Evolutionary conservation across 805 yeast species (phyloP), one percentile per base, ranked within the genome.

Genomic region (Saturnispora saitoi): DNA sequence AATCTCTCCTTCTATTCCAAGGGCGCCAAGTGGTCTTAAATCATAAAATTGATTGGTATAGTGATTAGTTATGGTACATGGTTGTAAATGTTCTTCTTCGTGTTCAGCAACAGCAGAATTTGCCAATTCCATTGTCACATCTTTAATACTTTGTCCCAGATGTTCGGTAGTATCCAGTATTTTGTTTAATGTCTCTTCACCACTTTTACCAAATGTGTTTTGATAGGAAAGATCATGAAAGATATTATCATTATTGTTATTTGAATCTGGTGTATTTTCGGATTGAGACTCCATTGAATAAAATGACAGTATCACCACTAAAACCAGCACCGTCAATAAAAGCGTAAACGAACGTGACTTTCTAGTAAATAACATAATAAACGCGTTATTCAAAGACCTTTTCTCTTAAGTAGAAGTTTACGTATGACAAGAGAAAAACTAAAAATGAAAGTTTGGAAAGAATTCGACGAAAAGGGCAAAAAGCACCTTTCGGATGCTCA

Each of bases 1-100:
- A 4, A 62, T 53, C 41, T 59, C 51, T 11, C 65, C 63, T 24
- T 64, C 66, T 31, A 55, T 48, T 1, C 63, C 60, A 26, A 56
- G 20, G 14, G 64, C 54, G 3, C 70, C 63, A 43, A 75, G 60
- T 2, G 71, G 65, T 1, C 73, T 51, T 24, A 75, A 59, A 51
- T 76, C 78, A 48, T 68, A 74, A 51, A 71, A 75, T 12, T 75
- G 78, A 37, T 69, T 67, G 2, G 72, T 70, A 14, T 63, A 52
- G 1, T 75, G 73, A 38, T 71, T 70, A 12, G 66, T 58, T 3
- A 67, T 70, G 4, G 78, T 69, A 50, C 79, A 75, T 7, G 73
- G 70, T 24, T 60, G 70, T 24, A 53, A n/a, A 17, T 24, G 17
- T 10, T 32, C 29, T 19, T 24, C 32, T 15, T 46, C 48, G 38